These are phyloP conservation scores for Cryptococcus neoformans DNA, from an alignment of 1,284 basidiomycete genomes.

Conservation along the genomic window DNA sequence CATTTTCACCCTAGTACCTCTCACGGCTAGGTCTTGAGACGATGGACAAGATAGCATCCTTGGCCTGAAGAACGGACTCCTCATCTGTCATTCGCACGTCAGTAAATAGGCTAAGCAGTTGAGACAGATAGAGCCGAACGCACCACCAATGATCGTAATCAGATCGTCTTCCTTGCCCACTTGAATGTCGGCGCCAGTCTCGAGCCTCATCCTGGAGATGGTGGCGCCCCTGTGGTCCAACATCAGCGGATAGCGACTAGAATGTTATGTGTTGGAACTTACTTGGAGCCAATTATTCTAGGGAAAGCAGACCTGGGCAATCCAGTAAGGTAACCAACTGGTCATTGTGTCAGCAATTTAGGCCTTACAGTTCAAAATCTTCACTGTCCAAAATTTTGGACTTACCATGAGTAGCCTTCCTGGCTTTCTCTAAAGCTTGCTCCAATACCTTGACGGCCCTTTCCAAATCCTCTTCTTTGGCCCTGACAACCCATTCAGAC, in stretches of 20 bases:
- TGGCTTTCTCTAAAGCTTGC: slow-evolving; percentile 69
- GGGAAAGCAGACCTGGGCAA: slow-evolving; percentile 55
- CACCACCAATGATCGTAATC: slow-evolving; percentile 69
- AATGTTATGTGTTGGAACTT: not conserved
- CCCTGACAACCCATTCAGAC: slow-evolving; percentile 70
- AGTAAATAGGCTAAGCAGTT: not conserved
- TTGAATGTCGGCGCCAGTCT: slow-evolving; percentile 84
- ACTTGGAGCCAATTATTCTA: slow-evolving; percentile 70
- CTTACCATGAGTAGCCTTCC: slow-evolving; percentile 53
- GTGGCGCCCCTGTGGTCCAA: slow-evolving; percentile 55
- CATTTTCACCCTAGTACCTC: slow-evolving; percentile 12
- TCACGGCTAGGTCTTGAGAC: slow-evolving; percentile 40
- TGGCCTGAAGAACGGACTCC: slow-evolving; percentile 67
- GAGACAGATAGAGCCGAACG: not conserved
- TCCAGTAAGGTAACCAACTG: slow-evolving; percentile 49
- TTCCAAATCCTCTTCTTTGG: slow-evolving; percentile 72
- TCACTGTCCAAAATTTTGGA: too few relatives aligned
- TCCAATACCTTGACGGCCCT: slow-evolving; percentile 63
- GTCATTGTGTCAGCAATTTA: not conserved
- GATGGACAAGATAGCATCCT: slow-evolving; percentile 73
- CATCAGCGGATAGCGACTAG: not conserved
- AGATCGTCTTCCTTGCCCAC: slow-evolving; percentile 79
- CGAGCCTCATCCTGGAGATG: slow-evolving; percentile 73
- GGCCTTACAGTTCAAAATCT: not conserved
- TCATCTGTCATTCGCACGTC: slow-evolving; percentile 45